phyloP scores from a whole-genome alignment of 805 yeast species.

The Suhomyces canberraensis region DNA sequence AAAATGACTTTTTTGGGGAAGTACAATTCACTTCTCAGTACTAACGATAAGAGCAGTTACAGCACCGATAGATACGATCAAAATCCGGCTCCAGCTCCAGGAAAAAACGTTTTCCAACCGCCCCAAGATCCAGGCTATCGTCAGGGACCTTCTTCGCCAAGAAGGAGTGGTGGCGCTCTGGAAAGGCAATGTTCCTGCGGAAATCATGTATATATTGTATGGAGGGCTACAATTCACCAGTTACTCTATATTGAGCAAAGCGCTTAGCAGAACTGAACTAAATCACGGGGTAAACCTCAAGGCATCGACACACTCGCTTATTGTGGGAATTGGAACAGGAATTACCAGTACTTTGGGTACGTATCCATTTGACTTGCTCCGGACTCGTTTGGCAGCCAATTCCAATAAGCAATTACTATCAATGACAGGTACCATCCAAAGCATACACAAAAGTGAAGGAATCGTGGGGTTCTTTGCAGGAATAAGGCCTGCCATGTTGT shows the following conservation, averaged over 20 bases:
- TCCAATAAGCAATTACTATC: slow-evolving; percentile 34
- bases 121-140: slow-evolving; percentile 18
- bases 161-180: slow-evolving; percentile 83
- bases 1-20: too few species aligned
- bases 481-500: slow-evolving; percentile 48
- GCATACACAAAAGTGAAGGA: slow-evolving; percentile 35
- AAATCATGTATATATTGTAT: slow-evolving; percentile 75
- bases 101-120: slow-evolving; percentile 17
- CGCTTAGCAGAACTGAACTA: slow-evolving; percentile 31
- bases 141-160: slow-evolving; percentile 42
- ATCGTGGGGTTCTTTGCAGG: slow-evolving; percentile 49
- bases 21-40: too few species aligned
- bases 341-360: slow-evolving; percentile 66
- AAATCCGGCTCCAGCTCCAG: slow-evolving; percentile 70
- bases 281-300: slow-evolving; percentile 21
- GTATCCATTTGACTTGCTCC: slow-evolving; percentile 85
- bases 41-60: slow-evolving; percentile 45
- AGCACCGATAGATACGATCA: slow-evolving; percentile 78
- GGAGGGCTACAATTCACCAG: slow-evolving; percentile 84
- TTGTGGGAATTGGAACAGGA: slow-evolving; percentile 80
- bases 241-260: slow-evolving; percentile 53
- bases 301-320: slow-evolving; percentile 40
- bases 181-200: slow-evolving; percentile 96
- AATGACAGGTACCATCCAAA: slow-evolving; percentile 22
- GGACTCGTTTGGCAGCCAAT: slow-evolving; percentile 83